These are phyloP conservation scores for Cyclocybe aegerita DNA, from an alignment of 768 basidiomycete species.

Conservation along the genomic window DNA sequence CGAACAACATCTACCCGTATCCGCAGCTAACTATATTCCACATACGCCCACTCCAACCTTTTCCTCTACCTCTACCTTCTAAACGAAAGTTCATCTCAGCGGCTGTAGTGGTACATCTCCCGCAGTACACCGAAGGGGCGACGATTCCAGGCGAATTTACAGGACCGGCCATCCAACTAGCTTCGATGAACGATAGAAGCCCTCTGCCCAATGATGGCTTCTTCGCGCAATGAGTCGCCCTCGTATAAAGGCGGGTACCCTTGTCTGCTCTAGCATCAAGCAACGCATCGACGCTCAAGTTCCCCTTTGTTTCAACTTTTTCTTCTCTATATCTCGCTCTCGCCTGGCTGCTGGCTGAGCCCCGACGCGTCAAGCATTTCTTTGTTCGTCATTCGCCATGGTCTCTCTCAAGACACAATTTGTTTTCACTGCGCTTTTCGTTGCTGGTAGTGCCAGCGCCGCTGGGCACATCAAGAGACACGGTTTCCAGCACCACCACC, in stretches of 20 bases:
- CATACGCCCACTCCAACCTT: not conserved
- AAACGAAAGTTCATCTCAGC: too few relatives aligned
- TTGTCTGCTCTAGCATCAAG: too few relatives aligned
- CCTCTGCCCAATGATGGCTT: too few relatives aligned
- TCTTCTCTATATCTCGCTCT: not conserved
- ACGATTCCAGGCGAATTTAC: conserved; percentile 6
- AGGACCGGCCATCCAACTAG: conserved; percentile 8
- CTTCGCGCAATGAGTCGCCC: too few relatives aligned
- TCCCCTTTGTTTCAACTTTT: too few relatives aligned
- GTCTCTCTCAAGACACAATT: conserved; percentile 7
- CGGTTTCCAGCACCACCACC: conserved; percentile 6
- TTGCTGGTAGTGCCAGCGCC: conserved; percentile 18
- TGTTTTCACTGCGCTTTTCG: conserved; percentile 12
- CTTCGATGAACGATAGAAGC: conserved; percentile 1
- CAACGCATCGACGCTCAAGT: too few relatives aligned
- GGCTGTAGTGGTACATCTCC: conserved; percentile 6
- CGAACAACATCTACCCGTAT: not conserved
- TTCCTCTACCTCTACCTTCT: conserved; percentile 1
- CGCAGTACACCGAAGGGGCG: conserved; percentile 3
- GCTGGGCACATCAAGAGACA: conserved; percentile 12
- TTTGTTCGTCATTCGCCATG: conserved; percentile 10
- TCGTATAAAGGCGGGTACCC: too few relatives aligned
- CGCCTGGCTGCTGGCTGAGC: conserved; percentile 1
- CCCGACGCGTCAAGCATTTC: conserved; percentile 1
- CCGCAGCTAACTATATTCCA: too few relatives aligned